A percentile compares a stretch with the other conserved stretches of the same genome.
These are phyloP conservation scores for Centaurea solstitialis DNA, from an alignment of 129 eudicot species.

Conservation along the genomic window DNA sequence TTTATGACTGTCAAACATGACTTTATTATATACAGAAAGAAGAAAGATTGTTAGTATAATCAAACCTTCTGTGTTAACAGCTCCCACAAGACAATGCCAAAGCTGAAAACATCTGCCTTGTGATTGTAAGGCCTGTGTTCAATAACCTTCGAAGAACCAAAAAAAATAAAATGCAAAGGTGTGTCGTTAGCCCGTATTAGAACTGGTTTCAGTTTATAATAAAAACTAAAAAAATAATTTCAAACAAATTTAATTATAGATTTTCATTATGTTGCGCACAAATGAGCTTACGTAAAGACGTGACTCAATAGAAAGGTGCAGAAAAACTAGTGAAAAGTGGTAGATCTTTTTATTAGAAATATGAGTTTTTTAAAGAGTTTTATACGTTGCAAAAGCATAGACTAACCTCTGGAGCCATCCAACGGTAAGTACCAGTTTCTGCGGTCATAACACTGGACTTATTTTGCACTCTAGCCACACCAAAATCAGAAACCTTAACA, in stretches of 20 bases:
- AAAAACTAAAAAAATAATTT: not conserved
- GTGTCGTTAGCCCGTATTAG: not conserved
- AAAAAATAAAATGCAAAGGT: not conserved
- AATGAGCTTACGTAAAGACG: not conserved
- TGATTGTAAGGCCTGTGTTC: slow-evolving; percentile 60
- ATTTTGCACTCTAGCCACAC: slow-evolving; percentile 69
- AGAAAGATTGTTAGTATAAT: not conserved
- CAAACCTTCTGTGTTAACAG: slow-evolving; percentile 54
- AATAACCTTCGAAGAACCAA: slow-evolving; percentile 47
- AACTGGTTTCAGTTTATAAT: not conserved
- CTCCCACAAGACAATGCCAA: slow-evolving; percentile 65
- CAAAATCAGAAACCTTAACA: slow-evolving; percentile 68
- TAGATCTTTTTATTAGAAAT: not conserved
- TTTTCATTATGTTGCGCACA: not conserved
- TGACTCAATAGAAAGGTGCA: not conserved
- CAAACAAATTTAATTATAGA: not conserved
- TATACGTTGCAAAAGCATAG: not conserved
- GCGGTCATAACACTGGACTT: slow-evolving; percentile 63
- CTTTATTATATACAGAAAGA: not conserved
- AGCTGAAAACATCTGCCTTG: slow-evolving; percentile 67
- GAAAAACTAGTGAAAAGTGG: not conserved
- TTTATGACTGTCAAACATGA: not conserved
- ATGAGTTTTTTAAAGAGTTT: not conserved
- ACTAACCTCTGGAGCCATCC: slow-evolving; percentile 78
- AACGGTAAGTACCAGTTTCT: slow-evolving; percentile 68